Percentiles rank a stretch among this genome's conserved stretches.
Conservation (phyloP, 2,329 filamentous ascomycete genomes). For the Exophiala mesophila region DNA sequence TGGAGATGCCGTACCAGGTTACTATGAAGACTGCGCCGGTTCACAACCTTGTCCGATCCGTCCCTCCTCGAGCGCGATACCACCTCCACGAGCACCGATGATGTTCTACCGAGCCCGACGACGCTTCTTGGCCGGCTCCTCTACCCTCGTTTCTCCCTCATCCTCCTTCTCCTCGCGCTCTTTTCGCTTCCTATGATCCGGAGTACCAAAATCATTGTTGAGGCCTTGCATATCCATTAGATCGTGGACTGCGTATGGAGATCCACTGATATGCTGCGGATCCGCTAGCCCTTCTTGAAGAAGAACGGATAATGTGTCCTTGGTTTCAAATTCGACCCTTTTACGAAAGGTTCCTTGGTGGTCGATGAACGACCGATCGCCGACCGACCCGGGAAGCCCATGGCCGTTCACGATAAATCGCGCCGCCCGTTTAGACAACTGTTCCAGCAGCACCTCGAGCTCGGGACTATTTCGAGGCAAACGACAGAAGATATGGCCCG, state of each 20-base stretch:
- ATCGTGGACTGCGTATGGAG: slow-evolving; percentile 32
- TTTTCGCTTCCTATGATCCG: slow-evolving; percentile 12
- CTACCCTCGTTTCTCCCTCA: slow-evolving; percentile 6
- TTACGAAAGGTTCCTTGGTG: slow-evolving; percentile 25
- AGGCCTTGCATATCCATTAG: slow-evolving; percentile 36
- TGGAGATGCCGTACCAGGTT: slow-evolving; percentile 5
- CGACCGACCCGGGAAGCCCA: slow-evolving; percentile 17
- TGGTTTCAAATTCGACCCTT: slow-evolving; percentile 16
- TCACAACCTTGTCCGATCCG: slow-evolving; percentile 7
- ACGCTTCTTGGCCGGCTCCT: slow-evolving; percentile 9
- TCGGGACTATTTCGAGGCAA: slow-evolving; percentile 13
- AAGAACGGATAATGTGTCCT: slow-evolving; percentile 7
- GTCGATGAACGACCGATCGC: slow-evolving; percentile 21
- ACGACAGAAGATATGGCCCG: slow-evolving; percentile 23
- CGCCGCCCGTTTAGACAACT: slow-evolving; percentile 17
- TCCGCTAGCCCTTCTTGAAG: slow-evolving; percentile 5
- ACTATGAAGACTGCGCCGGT: slow-evolving; percentile 4
- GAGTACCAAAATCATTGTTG: slow-evolving; percentile 11
- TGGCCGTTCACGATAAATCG: slow-evolving; percentile 23
- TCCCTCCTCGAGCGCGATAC: slow-evolving; percentile 8
- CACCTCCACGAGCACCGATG: slow-evolving; percentile 6
- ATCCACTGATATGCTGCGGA: slow-evolving; percentile 8
- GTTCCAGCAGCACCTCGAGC: slow-evolving; percentile 19
- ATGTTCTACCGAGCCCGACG: slow-evolving; percentile 7
- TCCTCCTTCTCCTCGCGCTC: slow-evolving; percentile 8